Conservation (phyloP, 2,329 filamentous ascomycete species). For the Talaromyces albobiverticillius region DNA sequence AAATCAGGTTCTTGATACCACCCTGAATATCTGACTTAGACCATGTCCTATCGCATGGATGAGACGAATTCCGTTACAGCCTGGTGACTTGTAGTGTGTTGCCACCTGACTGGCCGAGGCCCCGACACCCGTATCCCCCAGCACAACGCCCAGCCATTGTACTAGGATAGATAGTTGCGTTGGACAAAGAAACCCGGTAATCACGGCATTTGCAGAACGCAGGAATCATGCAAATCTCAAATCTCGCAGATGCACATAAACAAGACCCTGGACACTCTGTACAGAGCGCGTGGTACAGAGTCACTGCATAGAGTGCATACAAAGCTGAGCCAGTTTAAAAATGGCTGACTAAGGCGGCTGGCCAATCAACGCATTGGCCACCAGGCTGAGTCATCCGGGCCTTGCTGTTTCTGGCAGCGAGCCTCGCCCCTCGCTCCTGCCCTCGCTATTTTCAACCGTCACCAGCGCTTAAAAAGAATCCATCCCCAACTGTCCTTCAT, state of each 20-base stretch:
- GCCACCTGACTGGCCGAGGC: constrained; percentile 7
- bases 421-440: constrained; percentile 11
- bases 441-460: background rate
- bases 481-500: constrained; percentile 3
- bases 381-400: constrained; percentile 18
- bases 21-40: too few relatives aligned
- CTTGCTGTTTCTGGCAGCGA: constrained; percentile 24
- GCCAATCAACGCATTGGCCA: constrained; percentile 17
- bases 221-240: too few relatives aligned
- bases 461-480: constrained; percentile 7
- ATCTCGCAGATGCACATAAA: too few relatives aligned
- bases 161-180: background rate
- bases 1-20: background rate
- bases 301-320: too few relatives aligned
- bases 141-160: background rate
- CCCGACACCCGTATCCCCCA: background rate
- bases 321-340: too few relatives aligned
- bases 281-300: too few relatives aligned
- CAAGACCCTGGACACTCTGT: too few relatives aligned
- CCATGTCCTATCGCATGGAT: background rate
- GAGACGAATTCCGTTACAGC: constrained; percentile 1
- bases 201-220: too few relatives aligned
- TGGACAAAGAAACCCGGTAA: background rate
- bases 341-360: background rate
- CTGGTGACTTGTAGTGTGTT: constrained; percentile 1